phyloP scores from a whole-genome alignment of 176 grass and related monocot species.

The Paspalum vaginatum region DNA sequence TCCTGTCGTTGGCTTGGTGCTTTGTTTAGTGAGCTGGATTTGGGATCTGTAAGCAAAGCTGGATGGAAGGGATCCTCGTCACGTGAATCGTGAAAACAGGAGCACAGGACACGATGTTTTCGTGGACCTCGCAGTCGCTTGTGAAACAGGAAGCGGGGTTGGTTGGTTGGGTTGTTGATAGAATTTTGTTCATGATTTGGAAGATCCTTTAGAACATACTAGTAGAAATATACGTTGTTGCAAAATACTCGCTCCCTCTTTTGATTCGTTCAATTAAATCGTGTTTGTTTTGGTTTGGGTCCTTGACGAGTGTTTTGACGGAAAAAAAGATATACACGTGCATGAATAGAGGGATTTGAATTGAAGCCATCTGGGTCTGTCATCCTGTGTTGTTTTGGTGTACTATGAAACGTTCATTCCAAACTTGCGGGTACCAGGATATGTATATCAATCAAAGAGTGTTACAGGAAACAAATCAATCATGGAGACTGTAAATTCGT shows the following conservation, averaged over 20 bases:
- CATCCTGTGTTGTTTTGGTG: background rate
- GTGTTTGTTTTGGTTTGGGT: background rate
- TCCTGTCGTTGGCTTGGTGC: background rate
- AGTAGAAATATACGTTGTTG: no score
- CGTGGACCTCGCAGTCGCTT: background rate
- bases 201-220: no score
- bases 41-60: constrained; percentile 20
- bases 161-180: background rate
- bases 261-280: background rate
- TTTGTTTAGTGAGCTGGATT: constrained; percentile 27
- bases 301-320: background rate
- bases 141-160: background rate
- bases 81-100: constrained; percentile 3
- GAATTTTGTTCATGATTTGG: background rate
- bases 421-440: background rate
- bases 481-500: no score
- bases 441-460: background rate
- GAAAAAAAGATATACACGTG: background rate
- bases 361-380: background rate
- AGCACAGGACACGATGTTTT: background rate
- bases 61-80: constrained; percentile 32
- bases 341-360: background rate
- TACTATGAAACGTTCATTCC: background rate
- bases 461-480: background rate
- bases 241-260: no score